A percentile compares a stretch with the other conserved stretches of the same genome.
Evolutionary conservation across 306 rosid species (phyloP).

Genomic region (Sindora glabra): DNA sequence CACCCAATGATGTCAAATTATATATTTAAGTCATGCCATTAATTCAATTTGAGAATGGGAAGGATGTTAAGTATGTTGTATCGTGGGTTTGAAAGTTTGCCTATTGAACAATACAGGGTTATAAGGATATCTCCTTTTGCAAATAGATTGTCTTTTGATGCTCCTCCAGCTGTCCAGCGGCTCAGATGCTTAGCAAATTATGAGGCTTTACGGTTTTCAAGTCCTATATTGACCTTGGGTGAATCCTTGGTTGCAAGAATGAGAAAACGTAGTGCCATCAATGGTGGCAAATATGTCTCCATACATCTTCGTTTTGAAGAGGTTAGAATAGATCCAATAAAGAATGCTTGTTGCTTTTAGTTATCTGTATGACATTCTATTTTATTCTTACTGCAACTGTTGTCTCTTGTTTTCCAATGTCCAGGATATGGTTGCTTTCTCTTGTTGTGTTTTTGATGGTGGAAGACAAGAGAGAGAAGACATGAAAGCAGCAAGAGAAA

Average conservation of each 20-base stretch:
- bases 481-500: conserved; percentile 94
- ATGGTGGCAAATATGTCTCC: conserved; percentile 86
- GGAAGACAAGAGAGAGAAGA: conserved; percentile 69
- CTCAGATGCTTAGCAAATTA: conserved; percentile 94
- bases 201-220: conserved; percentile 70
- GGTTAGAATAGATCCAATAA: conserved; percentile 42
- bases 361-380: background rate
- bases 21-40: background rate
- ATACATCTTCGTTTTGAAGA: conserved; percentile 98
- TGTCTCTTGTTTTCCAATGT: conserved; percentile 9
- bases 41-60: background rate
- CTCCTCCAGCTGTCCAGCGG: conserved; percentile 88
- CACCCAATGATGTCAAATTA: background rate
- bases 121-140: conserved; percentile 97
- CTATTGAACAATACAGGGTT: conserved; percentile 45
- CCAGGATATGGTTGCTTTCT: conserved; percentile 99
- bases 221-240: conserved; percentile 57
- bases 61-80: background rate
- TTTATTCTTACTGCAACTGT: conserved; percentile 14
- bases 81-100: background rate
- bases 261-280: conserved; percentile 70
- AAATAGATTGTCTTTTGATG: conserved; percentile 84
- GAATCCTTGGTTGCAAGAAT: conserved; percentile 78
- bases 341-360: background rate
- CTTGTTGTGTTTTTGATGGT: conserved; percentile 91